Base-by-base conservation (phyloP, 108 stramenopile genomes). In the Cyclotella sp. region DNA sequence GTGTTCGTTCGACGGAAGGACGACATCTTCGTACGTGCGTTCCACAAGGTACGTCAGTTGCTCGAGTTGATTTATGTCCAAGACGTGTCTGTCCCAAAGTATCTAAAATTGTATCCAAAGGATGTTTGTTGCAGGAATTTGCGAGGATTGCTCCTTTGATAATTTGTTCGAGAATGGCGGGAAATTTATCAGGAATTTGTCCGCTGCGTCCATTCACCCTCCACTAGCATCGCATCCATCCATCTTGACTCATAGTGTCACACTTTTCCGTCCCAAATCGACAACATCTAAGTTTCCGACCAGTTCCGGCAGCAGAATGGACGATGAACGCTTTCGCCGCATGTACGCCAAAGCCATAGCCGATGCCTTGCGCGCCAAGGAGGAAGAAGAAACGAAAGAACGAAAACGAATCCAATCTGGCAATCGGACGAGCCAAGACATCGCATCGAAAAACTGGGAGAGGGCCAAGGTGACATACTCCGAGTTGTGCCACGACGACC, bases 401-500 rank as follows among this genome's bases (percentile, higher is more conserved):
- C 55, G 66, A 44, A 77, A 83, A 55, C 41, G 43, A 46, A 54
- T 74, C 28, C 34, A 34, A 6, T 34, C 34, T 34, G 40, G 63
- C 44, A 64, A 29, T 12, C 29, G 40, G 55, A 16, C 53, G 47
- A 59, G 26, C 58, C 30, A 22, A n/a, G 45, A 22, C 28, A 63
- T 72, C 16, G 54, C 51, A 24, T 40, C 63, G 67, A 66, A 58
- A 45, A 40, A 22, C 63, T 67, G 58, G 44, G 65, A 71, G 34
- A 62, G 61, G 34, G 57, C 73, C 14, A 65, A 68, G 28, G 24
- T 43, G 26, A 58, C 82, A 7, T 83, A 83, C 19, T 45, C 49
- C 13, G 78, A 79, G 27, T 55, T 83, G 27, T 83, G 82, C 51
- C 77, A 79, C 60, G 82, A 83, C 40, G 78, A 83, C 44, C 82